A percentile compares a stretch with the other conserved stretches of the same genome.
Evolutionary conservation across 805 yeast species (phyloP).

Genomic region (Zygotorulaspora florentina): DNA sequence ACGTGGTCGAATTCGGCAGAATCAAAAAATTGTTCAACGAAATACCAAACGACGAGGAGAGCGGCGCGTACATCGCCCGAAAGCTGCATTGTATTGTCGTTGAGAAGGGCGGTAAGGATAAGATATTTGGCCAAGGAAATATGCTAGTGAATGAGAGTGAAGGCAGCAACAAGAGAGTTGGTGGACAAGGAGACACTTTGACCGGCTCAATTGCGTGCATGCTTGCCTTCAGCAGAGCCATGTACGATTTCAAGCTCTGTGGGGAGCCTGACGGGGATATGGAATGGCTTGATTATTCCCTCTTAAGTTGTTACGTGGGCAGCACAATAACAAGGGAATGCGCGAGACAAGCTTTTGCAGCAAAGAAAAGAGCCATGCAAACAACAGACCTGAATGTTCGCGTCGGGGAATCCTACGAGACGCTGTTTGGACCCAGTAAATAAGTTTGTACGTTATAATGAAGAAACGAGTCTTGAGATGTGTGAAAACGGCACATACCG

Average conservation of each 20-base stretch:
- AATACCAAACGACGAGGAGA: constrained; percentile 29
- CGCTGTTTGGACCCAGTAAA: constrained; percentile 32
- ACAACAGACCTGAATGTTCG: constrained; percentile 73
- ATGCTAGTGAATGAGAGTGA: constrained; percentile 40
- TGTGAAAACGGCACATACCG: no score
- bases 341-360: constrained; percentile 57
- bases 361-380: constrained; percentile 73
- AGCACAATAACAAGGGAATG: constrained; percentile 62
- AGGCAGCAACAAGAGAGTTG: constrained; percentile 80
- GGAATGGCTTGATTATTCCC: constrained; percentile 32
- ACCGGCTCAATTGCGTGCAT: constrained; percentile 83
- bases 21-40: constrained; percentile 45
- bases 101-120: constrained; percentile 68
- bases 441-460: neutral
- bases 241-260: constrained; percentile 61
- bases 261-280: constrained; percentile 34
- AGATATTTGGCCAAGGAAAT: constrained; percentile 46
- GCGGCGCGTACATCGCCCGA: constrained; percentile 26
- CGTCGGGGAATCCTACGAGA: constrained; percentile 60
- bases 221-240: constrained; percentile 69
- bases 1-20: constrained; percentile 77
- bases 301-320: constrained; percentile 70
- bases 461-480: neutral
- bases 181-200: constrained; percentile 95
- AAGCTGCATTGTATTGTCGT: constrained; percentile 36